Conservation (phyloP, 2,329 filamentous ascomycete species). For the Alternaria gaisen region DNA sequence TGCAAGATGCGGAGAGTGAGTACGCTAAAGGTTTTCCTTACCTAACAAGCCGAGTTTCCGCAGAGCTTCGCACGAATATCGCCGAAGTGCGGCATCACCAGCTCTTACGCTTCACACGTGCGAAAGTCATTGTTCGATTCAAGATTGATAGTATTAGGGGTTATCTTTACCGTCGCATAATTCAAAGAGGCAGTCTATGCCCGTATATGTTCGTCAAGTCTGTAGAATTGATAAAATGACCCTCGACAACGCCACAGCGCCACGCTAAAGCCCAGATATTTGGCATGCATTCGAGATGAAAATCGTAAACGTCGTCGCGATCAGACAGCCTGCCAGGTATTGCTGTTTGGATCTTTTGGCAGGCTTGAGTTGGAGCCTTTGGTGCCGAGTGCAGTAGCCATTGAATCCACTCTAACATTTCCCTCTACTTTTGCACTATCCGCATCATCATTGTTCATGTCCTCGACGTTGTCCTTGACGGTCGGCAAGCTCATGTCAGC, state of each 20-base stretch:
- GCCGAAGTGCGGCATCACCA: conserved; percentile 16
- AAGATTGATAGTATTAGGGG: not conserved
- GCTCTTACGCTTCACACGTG: not conserved
- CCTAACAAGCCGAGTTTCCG: conserved; percentile 16
- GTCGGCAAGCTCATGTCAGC: conserved; percentile 16
- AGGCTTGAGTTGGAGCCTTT: conserved; percentile 12
- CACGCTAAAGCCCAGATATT: conserved; percentile 5
- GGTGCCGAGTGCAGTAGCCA: conserved; percentile 23
- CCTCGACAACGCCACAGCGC: conserved; percentile 9
- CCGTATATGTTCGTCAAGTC: not conserved
- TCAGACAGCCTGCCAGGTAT: conserved; percentile 13
- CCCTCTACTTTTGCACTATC: conserved; percentile 14
- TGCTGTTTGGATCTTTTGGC: not conserved
- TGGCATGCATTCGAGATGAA: conserved; percentile 3
- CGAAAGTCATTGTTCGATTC: not conserved
- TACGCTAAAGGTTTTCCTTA: conserved; percentile 4
- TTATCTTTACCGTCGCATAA: not conserved
- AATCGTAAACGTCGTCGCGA: not conserved
- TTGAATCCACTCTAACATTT: conserved; percentile 23
- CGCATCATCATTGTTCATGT: conserved; percentile 14
- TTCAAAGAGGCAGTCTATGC: not conserved
- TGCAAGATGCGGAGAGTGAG: conserved; percentile 4
- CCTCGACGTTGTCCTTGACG: conserved; percentile 13
- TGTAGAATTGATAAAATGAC: not conserved
- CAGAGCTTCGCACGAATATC: conserved; percentile 19